Base-by-base conservation (phyloP, 2,329 filamentous ascomycete species). In the Monascus ruber region DNA sequence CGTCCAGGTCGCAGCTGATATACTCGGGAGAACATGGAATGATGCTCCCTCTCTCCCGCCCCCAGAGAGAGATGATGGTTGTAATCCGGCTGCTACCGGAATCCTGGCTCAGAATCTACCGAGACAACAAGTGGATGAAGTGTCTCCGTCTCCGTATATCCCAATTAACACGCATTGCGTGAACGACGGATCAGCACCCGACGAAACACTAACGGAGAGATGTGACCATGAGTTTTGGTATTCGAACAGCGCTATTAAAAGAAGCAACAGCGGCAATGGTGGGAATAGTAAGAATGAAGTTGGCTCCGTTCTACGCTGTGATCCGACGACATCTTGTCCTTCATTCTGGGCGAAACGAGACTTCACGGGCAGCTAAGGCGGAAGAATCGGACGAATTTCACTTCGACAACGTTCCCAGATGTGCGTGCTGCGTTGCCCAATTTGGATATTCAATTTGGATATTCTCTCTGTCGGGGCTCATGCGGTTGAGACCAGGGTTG, bases 171-270 rank as follows among this genome's bases (percentile, higher is more conserved):
- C 83, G 24, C 83, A 89, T 58, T 85, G 81, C 55, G 77, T 86
- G 45, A 77, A 80, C 50, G 69, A 78, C 40, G 78, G 77, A 26
- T 83, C 81, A 66, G 77, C 78, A 11, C 77, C 80, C n/a, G 77
- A 85, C 48, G 58, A 73, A 31, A 59, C 69, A 34, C 71, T 87
- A 24, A 85, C 80, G 10, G 68, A 75, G 25, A 62, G 73, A 41
- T 88, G 83, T 64, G 83, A 91, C 63, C 91, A 89, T 63, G 85
- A 93, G 58, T 91, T 89, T 50, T 71, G 93, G 17, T 93, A 91
- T 64, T 84, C 82, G 3, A 74, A 79, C 45, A 71, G 73, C 17
- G 17, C 17, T 17, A 17, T 17, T 17, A 17, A 17, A 17, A 17
- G 17, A 2, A 17, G 17, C 17, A 17, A 3, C 17, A 17, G 17